Conservation (phyloP, 2,329 filamentous ascomycete genomes). For the Zalaria sp. region DNA sequence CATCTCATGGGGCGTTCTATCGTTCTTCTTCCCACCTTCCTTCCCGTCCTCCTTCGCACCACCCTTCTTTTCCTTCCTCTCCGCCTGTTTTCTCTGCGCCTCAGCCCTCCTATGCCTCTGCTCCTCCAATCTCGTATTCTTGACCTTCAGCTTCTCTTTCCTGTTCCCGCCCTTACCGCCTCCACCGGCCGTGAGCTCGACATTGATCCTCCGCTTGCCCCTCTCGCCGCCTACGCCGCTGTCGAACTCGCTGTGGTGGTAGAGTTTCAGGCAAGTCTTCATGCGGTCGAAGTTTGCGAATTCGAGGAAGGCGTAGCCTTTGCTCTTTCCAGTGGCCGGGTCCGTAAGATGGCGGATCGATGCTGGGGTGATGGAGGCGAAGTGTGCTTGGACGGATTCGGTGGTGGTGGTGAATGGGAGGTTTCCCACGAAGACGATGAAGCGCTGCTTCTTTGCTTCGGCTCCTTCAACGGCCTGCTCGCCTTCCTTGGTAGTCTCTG, state of each 20-base stretch:
- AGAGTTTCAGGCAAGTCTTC: conserved; percentile 82
- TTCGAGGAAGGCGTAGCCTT: conserved; percentile 77
- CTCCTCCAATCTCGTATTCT: conserved; percentile 74
- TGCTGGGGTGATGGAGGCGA: conserved; percentile 57
- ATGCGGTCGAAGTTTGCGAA: conserved; percentile 77
- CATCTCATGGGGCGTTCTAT: neutral
- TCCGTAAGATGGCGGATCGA: conserved; percentile 61
- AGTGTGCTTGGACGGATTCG: conserved; percentile 58
- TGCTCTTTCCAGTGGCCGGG: conserved; percentile 48
- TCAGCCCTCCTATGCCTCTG: conserved; percentile 42
- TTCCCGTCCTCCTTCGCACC: conserved; percentile 15
- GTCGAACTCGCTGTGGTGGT: conserved; percentile 73
- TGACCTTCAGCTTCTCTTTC: conserved; percentile 63
- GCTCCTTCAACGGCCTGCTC: conserved; percentile 9
- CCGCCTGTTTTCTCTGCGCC: conserved; percentile 31
- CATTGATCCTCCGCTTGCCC: conserved; percentile 66
- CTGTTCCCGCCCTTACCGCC: conserved; percentile 67
- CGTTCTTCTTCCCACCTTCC: conserved; percentile 13
- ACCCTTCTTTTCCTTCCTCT: conserved; percentile 24
- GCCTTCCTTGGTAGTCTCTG: conserved; percentile 5
- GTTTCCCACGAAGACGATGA: conserved; percentile 78
- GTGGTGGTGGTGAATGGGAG: conserved; percentile 72
- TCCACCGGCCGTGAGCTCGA: conserved; percentile 77
- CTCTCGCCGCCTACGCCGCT: conserved; percentile 26
- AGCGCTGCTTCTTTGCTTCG: conserved; percentile 38